Conservation (phyloP, 305 asterid species). For the Fraxinus baroniana region DNA sequence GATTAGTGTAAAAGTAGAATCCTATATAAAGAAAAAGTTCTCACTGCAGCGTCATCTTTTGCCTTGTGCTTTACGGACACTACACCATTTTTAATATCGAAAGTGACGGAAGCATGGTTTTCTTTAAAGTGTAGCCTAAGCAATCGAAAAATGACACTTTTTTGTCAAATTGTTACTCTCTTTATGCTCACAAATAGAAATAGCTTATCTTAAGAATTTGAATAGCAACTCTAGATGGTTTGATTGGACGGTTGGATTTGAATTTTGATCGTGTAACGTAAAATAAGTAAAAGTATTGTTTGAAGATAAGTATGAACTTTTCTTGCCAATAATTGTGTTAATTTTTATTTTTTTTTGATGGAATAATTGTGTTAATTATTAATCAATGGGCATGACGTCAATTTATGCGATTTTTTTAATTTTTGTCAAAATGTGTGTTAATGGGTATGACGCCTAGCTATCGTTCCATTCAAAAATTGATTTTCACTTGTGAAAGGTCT, state of each 20-base stretch:
- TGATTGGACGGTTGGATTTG: constrained; percentile 22
- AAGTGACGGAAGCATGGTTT: background rate
- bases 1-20: constrained; percentile 4
- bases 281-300: background rate
- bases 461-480: no score
- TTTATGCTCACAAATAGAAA: constrained; percentile 1
- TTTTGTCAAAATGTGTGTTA: background rate
- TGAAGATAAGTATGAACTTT: constrained; percentile 32
- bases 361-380: no score
- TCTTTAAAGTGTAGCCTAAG: background rate
- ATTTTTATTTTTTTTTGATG: no score
- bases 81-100: background rate
- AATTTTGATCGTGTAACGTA: background rate
- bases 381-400: constrained; percentile 21
- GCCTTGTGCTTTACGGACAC: constrained; percentile 2
- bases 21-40: constrained; percentile 1
- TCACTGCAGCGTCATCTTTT: background rate
- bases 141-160: background rate
- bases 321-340: constrained; percentile 16
- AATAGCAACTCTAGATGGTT: constrained; percentile 24
- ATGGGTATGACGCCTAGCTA: background rate
- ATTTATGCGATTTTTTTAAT: constrained; percentile 1
- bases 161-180: background rate
- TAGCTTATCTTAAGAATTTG: constrained; percentile 25
- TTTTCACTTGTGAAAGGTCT: background rate